Evolutionary conservation across 2,329 filamentous ascomycete genomes (phyloP).

Genomic region (Sarocladium kiliense): DNA sequence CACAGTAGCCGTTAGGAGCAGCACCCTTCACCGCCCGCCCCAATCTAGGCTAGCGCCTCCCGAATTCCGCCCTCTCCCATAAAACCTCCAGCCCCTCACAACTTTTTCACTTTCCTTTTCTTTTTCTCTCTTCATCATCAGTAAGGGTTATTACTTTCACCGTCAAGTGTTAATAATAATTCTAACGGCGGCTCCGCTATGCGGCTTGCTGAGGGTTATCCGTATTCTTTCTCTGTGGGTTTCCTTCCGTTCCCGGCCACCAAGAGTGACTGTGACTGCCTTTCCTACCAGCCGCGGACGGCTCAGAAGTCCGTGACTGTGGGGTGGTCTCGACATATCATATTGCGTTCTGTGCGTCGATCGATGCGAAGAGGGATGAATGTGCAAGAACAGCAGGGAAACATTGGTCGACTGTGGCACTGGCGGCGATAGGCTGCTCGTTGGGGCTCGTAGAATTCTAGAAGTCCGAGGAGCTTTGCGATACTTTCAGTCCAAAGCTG

Average conservation of each 20-base stretch:
- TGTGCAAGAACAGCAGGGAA: too few relatives aligned
- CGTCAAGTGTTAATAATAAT: slow-evolving; percentile 43
- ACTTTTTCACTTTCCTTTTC: slow-evolving; percentile 20
- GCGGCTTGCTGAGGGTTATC: slow-evolving; percentile 50
- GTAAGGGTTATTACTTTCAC: slow-evolving; percentile 41
- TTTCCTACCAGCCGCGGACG: slow-evolving; percentile 40
- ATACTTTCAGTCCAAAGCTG: too few relatives aligned
- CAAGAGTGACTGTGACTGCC: slow-evolving; percentile 41
- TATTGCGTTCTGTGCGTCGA: neutral
- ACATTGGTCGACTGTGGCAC: too few relatives aligned
- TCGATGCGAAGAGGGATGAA: neutral
- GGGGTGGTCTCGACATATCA: slow-evolving; percentile 44
- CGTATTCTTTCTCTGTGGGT: slow-evolving; percentile 37
- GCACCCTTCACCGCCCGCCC: slow-evolving; percentile 3
- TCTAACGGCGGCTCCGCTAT: slow-evolving; percentile 42
- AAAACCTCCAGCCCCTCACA: slow-evolving; percentile 9
- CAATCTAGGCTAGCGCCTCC: neutral
- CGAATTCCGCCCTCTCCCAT: neutral
- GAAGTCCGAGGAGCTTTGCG: too few relatives aligned
- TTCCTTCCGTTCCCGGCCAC: slow-evolving; percentile 53
- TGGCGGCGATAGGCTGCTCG: too few relatives aligned
- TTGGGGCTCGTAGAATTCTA: too few relatives aligned
- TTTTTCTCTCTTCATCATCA: slow-evolving; percentile 37
- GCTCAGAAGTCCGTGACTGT: slow-evolving; percentile 42
- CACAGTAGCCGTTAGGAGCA: neutral